These are phyloP conservation scores for Colletotrichum costaricense DNA, from an alignment of 2,329 filamentous ascomycete genomes.

Conservation along the genomic window DNA sequence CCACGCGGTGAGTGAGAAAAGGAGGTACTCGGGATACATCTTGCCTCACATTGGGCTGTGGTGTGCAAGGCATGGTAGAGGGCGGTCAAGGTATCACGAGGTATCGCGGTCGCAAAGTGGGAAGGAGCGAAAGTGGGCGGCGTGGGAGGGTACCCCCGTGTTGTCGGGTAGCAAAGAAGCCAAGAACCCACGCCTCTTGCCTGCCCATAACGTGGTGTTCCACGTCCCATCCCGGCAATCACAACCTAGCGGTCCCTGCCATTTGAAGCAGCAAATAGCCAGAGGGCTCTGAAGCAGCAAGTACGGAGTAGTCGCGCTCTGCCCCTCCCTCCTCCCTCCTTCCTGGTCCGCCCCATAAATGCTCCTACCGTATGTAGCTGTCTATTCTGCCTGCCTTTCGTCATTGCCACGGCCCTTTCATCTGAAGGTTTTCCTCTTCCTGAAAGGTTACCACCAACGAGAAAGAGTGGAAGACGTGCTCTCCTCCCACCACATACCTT, in stretches of 20 bases:
- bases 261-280: neutral
- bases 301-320: neutral
- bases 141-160: conserved; percentile 18
- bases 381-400: conserved; percentile 30
- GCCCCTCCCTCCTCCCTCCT: conserved; percentile 17
- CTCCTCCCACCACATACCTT: neutral
- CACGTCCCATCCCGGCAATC: neutral
- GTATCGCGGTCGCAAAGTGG: neutral
- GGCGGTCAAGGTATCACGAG: neutral
- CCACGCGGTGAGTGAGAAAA: neutral
- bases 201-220: neutral
- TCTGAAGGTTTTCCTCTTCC: conserved; percentile 31
- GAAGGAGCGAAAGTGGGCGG: neutral
- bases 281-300: neutral
- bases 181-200: conserved; percentile 11
- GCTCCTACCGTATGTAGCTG: conserved; percentile 27
- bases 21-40: neutral
- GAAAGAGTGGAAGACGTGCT: neutral
- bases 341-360: conserved; percentile 33
- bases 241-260: neutral
- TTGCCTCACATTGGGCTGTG: neutral
- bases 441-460: neutral
- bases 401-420: conserved; percentile 36
- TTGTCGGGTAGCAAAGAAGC: conserved; percentile 9
- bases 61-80: no score